Evolutionary conservation across 768 basidiomycete genomes (phyloP), one percentile per base, ranked within the genome.

Genomic region (Sporobolomyces phaffii): DNA sequence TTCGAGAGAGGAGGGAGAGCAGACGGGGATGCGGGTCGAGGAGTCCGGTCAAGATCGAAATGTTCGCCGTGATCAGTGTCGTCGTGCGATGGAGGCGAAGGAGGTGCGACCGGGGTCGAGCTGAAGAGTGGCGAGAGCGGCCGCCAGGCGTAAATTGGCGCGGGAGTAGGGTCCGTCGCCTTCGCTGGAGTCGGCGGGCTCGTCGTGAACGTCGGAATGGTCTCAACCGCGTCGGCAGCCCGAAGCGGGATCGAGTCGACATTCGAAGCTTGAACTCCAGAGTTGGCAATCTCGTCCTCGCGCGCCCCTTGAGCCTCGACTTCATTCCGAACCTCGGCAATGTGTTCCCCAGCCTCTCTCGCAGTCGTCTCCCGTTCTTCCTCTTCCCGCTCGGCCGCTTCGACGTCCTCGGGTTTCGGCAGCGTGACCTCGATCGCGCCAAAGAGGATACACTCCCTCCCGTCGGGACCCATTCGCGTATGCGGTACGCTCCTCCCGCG

Each of bases 361-460:
- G 10, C 24, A 3, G 11, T 26, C 24, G 41, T 41, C 24, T 33
- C 22, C 31, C 36, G 20, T n/a, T 63, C 52, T 20, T n/a, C 60
- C 24, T 63, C 61, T 33, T 63, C 67, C 10, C n/a, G 47, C 36
- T 63, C 62, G 7, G 57, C 57, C 18, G 62, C 61, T 45, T 59
- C 57, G 50, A 64, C 62, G 22, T 68, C 62, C 26, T 68, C 61
- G 3, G 65, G 36, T 22, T 50, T 63, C 18, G 70, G 70, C 31
- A 71, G 48, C 18, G 63, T 64, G n/a, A 67, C 65, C 59, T 66
- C 54, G 40, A 71, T 71, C 43, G 63, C 70, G 29, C 70, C 70
- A 26, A 71, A 68, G 26, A 71, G 56, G 49, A 71, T 61, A 20
- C 53, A 52, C 50, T 67, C 70, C 20, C 65, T 29, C 7, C 70